These are phyloP conservation scores for Noccaea bulbosa DNA, from an alignment of 345 rosid species.

Conservation along the genomic window DNA sequence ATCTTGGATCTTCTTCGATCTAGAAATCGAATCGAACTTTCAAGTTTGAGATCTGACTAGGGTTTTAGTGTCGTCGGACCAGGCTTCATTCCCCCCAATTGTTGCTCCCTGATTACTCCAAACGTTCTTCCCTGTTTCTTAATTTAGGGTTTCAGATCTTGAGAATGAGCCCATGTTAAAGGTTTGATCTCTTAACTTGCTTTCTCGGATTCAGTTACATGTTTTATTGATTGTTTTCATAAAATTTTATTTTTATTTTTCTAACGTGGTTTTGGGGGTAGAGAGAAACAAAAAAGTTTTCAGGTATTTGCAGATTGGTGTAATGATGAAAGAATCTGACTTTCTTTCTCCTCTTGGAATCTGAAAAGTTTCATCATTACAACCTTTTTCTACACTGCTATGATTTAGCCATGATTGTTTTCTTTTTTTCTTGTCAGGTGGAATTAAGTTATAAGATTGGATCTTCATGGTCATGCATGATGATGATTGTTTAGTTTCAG, in stretches of 20 bases:
- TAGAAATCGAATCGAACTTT: neutral
- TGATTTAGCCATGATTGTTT: slow-evolving; percentile 44
- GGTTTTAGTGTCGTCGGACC: slow-evolving; percentile 82
- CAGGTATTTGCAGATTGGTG: slow-evolving; percentile 56
- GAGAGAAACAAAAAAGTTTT: neutral
- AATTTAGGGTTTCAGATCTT: slow-evolving; percentile 38
- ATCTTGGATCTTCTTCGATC: slow-evolving; percentile 34
- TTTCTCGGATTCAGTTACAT: neutral
- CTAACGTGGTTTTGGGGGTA: slow-evolving; percentile 29
- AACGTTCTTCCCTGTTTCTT: neutral
- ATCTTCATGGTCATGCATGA: slow-evolving; percentile 35
- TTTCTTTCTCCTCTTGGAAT: slow-evolving; percentile 32
- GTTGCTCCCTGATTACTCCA: slow-evolving; percentile 47
- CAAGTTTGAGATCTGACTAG: slow-evolving; percentile 38
- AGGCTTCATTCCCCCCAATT: slow-evolving; percentile 99
- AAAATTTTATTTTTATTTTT: slow-evolving; percentile 2
- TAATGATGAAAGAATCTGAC: slow-evolving; percentile 70
- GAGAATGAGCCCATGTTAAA: slow-evolving; percentile 15
- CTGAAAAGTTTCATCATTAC: slow-evolving; percentile 61
- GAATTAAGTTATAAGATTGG: slow-evolving; percentile 19
- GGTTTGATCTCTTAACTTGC: slow-evolving; percentile 44
- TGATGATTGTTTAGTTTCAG: slow-evolving; percentile 53
- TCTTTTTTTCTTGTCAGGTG: slow-evolving; percentile 34
- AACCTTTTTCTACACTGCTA: slow-evolving; percentile 39
- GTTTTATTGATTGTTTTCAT: slow-evolving; percentile 16